Evolutionary conservation across 306 rosid genomes (phyloP).

Genomic region (Hippophae gyantsensis): DNA sequence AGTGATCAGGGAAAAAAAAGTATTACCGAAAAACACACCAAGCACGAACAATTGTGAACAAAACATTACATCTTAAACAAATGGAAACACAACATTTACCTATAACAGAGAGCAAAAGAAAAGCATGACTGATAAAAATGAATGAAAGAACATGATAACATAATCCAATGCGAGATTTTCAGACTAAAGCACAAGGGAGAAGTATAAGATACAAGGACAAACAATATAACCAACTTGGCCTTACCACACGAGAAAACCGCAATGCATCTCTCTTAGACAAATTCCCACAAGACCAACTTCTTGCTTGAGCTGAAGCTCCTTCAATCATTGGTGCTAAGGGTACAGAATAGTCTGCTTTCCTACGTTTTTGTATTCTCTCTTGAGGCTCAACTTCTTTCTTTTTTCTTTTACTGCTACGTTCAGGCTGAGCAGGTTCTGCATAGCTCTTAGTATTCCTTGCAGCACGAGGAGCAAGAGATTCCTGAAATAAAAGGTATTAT

Average conservation of each 20-base stretch:
- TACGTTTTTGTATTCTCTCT: slow-evolving; percentile 70
- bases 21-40: no score
- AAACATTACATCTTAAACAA: no score
- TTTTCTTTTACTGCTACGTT: slow-evolving; percentile 74
- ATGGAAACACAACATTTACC: no score
- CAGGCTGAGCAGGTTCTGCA: slow-evolving; percentile 72
- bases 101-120: no score
- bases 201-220: no score
- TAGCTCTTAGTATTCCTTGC: slow-evolving; percentile 87
- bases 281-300: slow-evolving; percentile 90
- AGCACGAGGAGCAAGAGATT: slow-evolving; percentile 88
- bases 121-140: no score
- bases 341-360: slow-evolving; percentile 59
- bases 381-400: slow-evolving; percentile 76
- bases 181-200: no score
- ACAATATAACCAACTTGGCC: background rate
- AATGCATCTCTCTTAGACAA: slow-evolving; percentile 80
- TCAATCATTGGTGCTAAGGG: slow-evolving; percentile 77
- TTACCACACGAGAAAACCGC: slow-evolving; percentile 83
- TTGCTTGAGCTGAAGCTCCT: slow-evolving; percentile 85
- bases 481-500: slow-evolving; percentile 31
- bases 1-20: no score
- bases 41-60: no score
- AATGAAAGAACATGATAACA: no score
- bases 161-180: no score